Conservation (phyloP, 805 yeast genomes). For the Cyberlindnera meyerae region DNA sequence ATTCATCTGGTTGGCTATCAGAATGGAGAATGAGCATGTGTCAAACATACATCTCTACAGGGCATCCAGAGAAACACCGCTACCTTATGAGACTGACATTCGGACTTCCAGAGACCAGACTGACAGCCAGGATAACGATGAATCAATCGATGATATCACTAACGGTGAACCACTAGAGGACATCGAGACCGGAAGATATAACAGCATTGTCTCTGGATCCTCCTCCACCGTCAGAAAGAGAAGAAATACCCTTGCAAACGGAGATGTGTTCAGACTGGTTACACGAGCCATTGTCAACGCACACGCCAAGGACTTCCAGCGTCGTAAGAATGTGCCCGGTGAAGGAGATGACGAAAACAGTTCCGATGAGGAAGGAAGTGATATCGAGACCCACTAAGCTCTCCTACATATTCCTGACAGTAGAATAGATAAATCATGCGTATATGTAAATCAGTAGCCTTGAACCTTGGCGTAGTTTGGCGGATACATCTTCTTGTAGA, state of each 20-base stretch:
- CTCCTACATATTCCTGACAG: neutral
- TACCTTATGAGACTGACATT: slow-evolving; percentile 62
- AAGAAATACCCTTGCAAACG: slow-evolving; percentile 17
- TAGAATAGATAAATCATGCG: neutral
- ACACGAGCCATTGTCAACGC: slow-evolving; percentile 63
- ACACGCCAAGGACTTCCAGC: slow-evolving; percentile 80
- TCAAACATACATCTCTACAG: slow-evolving; percentile 81
- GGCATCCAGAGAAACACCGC: slow-evolving; percentile 81
- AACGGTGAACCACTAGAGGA: slow-evolving; percentile 5
- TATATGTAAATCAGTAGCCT: slow-evolving; percentile 38
- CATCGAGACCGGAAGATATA: slow-evolving; percentile 7
- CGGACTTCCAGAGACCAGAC: slow-evolving; percentile 25
- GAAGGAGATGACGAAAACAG: slow-evolving; percentile 17
- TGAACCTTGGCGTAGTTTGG: slow-evolving; percentile 98
- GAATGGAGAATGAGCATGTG: slow-evolving; percentile 95
- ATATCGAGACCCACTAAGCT: slow-evolving; percentile 23
- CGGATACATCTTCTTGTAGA: slow-evolving; percentile 76
- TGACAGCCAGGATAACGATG: slow-evolving; percentile 1
- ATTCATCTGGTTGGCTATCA: slow-evolving; percentile 83
- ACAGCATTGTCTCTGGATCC: slow-evolving; percentile 1
- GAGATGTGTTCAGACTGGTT: slow-evolving; percentile 37
- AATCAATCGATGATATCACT: slow-evolving; percentile 1
- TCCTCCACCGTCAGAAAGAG: slow-evolving; percentile 13
- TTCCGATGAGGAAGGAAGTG: slow-evolving; percentile 30
- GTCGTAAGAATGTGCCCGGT: slow-evolving; percentile 16